These are phyloP conservation scores for Corymbia calophylla DNA, from an alignment of 441 rosid species.

Conservation along the genomic window DNA sequence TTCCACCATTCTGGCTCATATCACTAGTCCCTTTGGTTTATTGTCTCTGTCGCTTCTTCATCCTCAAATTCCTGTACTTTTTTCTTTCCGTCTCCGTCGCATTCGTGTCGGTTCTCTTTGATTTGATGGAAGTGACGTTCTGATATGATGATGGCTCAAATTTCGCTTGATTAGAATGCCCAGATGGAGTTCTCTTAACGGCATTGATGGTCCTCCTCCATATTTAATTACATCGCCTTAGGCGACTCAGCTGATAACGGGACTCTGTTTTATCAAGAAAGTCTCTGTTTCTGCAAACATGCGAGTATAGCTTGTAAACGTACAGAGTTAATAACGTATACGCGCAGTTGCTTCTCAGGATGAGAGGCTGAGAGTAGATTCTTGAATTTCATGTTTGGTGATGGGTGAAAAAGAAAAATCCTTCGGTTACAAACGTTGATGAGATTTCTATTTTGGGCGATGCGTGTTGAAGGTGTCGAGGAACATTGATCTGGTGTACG, in stretches of 20 bases:
- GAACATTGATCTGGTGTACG: constrained; percentile 70
- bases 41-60: not conserved
- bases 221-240: not conserved
- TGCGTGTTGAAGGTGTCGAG: constrained; percentile 36
- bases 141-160: not conserved
- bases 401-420: not conserved
- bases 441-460: not conserved
- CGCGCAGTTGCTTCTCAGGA: not conserved
- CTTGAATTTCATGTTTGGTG: not conserved
- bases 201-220: not conserved
- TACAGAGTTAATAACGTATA: not conserved
- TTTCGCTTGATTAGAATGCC: not conserved
- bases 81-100: not conserved
- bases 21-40: not conserved
- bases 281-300: not conserved
- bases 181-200: not conserved
- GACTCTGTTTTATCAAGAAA: not conserved
- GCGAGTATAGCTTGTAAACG: not conserved
- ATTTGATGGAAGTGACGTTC: not conserved
- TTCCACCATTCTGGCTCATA: not conserved
- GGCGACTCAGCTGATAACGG: not conserved
- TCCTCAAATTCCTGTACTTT: not conserved
- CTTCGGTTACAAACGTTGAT: not conserved
- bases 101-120: not conserved
- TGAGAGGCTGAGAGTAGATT: not conserved